A percentile compares a stretch with the other conserved stretches of the same genome.
Conservation (phyloP, 257 asterid genomes). For the Przewalskia tangutica region DNA sequence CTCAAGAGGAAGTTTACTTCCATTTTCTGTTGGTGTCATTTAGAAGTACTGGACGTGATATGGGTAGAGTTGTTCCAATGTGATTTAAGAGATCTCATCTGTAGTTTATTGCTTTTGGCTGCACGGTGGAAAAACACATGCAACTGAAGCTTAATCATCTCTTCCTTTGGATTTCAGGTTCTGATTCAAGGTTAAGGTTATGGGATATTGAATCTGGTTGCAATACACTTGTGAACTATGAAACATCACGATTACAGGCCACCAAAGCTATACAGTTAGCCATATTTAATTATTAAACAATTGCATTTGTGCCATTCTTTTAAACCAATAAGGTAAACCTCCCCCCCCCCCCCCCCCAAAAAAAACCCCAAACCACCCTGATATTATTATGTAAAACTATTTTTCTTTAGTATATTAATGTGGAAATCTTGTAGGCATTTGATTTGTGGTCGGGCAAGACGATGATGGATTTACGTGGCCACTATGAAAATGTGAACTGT, state of each 20-base stretch:
- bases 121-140: background rate
- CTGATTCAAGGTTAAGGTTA: slow-evolving; percentile 92
- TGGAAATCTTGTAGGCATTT: slow-evolving; percentile 47
- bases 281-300: slow-evolving; percentile 53
- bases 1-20: background rate
- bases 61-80: background rate
- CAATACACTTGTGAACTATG: slow-evolving; percentile 89
- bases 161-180: slow-evolving; percentile 42
- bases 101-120: background rate
- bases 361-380: background rate
- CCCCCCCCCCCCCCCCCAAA: background rate
- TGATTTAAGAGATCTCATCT: background rate
- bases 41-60: background rate
- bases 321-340: slow-evolving; percentile 54
- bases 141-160: background rate
- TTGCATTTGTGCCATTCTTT: slow-evolving; percentile 90
- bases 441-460: slow-evolving; percentile 90
- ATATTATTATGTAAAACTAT: background rate
- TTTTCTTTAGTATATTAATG: background rate
- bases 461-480: slow-evolving; percentile 59
- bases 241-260: slow-evolving; percentile 70
- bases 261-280: slow-evolving; percentile 79
- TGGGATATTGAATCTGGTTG: slow-evolving; percentile 97
- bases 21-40: background rate
- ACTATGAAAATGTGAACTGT: slow-evolving; percentile 81